phyloP scores from a whole-genome alignment of 2,329 filamentous ascomycete genomes.

The Ophiostoma fasciatum region DNA sequence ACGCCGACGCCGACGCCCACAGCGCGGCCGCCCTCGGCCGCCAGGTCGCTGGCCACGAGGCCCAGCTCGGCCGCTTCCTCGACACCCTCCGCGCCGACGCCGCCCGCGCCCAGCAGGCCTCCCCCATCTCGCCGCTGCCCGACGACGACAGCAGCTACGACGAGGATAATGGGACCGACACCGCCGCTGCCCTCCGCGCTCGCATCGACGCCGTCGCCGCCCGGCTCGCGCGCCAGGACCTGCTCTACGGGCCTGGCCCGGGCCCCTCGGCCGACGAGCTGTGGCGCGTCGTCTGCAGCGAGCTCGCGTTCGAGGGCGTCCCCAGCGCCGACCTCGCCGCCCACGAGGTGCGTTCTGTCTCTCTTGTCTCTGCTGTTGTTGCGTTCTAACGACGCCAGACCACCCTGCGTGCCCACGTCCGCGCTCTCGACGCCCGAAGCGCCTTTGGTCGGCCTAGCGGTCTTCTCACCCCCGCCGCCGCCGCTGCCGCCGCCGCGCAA shows the following conservation, averaged over 20 bases:
- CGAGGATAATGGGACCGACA: too few species aligned
- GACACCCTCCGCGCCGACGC: too few species aligned
- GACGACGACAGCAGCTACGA: slow-evolving; percentile 31
- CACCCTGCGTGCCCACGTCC: slow-evolving; percentile 44
- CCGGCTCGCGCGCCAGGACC: slow-evolving; percentile 30
- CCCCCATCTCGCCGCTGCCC: slow-evolving; percentile 10
- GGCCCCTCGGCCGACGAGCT: slow-evolving; percentile 32
- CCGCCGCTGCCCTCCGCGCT: too few species aligned
- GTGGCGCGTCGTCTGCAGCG: slow-evolving; percentile 44
- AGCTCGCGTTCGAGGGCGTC: slow-evolving; percentile 44
- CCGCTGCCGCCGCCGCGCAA: slow-evolving; percentile 27
- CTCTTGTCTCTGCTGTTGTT: neutral
- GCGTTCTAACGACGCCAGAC: slow-evolving; percentile 27
- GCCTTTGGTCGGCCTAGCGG: slow-evolving; percentile 27
- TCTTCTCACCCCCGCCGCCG: slow-evolving; percentile 25
- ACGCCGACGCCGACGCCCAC: slow-evolving; percentile 6
- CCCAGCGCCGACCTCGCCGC: slow-evolving; percentile 36
- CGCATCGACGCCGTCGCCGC: slow-evolving; percentile 41
- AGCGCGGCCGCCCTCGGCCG: too few species aligned
- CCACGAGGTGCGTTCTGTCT: slow-evolving; percentile 34
- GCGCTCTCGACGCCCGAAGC: slow-evolving; percentile 38
- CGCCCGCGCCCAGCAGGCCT: too few species aligned
- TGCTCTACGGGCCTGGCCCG: too few species aligned
- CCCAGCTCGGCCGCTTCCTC: too few species aligned
- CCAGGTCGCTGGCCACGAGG: too few species aligned